These are phyloP conservation scores for Marasmius tenuissimus DNA, from an alignment of 1,284 basidiomycete species.

Conservation along the genomic window DNA sequence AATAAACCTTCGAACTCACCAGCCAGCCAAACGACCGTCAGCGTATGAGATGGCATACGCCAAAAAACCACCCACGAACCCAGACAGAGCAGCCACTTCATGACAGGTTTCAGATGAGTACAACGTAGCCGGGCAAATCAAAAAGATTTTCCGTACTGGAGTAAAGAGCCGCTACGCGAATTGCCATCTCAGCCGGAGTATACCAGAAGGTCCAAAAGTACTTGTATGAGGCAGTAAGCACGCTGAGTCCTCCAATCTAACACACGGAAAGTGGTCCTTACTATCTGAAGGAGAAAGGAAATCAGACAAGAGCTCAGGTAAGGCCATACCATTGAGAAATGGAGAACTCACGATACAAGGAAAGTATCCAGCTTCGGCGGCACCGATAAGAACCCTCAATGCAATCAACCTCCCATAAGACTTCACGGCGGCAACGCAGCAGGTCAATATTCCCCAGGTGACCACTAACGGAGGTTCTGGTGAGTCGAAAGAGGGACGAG, in stretches of 20 bases:
- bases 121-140: neutral
- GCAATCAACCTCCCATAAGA: conserved; percentile 17
- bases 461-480: conserved; percentile 13
- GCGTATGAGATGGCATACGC: conserved; percentile 20
- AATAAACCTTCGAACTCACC: conserved; percentile 9
- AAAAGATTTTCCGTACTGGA: conserved; percentile 13
- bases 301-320: too few relatives aligned
- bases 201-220: conserved; percentile 22
- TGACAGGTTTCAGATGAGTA: neutral
- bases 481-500: neutral
- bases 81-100: neutral
- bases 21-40: conserved; percentile 12
- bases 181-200: conserved; percentile 17
- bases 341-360: conserved; percentile 15
- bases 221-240: neutral
- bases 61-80: conserved; percentile 21
- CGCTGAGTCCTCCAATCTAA: too few relatives aligned
- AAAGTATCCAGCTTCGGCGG: conserved; percentile 21
- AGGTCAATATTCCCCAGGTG: conserved; percentile 17
- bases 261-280: too few relatives aligned
- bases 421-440: conserved; percentile 17
- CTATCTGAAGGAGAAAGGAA: too few relatives aligned
- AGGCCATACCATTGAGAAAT: neutral
- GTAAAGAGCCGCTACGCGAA: conserved; percentile 20
- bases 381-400: conserved; percentile 14